Evolutionary conservation across 768 basidiomycete genomes (phyloP).

Genomic region (Suillus occidentalis): DNA sequence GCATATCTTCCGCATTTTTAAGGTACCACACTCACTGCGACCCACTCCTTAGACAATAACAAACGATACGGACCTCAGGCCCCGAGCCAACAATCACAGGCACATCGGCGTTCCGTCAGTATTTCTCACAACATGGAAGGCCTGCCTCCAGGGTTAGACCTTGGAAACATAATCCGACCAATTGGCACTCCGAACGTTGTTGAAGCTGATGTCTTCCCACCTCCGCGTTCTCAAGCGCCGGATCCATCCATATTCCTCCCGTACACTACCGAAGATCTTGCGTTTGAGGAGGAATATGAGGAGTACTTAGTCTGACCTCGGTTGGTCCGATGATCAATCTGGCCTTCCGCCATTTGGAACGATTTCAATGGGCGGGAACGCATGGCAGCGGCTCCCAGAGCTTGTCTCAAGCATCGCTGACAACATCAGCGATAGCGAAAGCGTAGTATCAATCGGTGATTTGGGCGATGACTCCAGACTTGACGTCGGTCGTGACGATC

Average conservation of each 20-base stretch:
- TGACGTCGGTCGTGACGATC: constrained; percentile 59
- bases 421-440: constrained; percentile 92
- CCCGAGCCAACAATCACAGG: constrained; percentile 48
- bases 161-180: constrained; percentile 73
- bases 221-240: constrained; percentile 81
- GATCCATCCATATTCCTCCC: constrained; percentile 84
- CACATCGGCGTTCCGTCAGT: constrained; percentile 80
- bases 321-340: constrained; percentile 62
- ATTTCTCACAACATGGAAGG: constrained; percentile 82
- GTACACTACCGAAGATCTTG: constrained; percentile 90
- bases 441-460: constrained; percentile 87
- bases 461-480: constrained; percentile 77
- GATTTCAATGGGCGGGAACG: constrained; percentile 40
- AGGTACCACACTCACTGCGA: constrained; percentile 11
- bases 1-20: constrained; percentile 28
- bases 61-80: constrained; percentile 78
- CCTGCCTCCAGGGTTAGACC: constrained; percentile 69
- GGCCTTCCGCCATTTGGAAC: constrained; percentile 40
- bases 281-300: constrained; percentile 96
- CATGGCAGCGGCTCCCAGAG: constrained; percentile 83
- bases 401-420: constrained; percentile 82
- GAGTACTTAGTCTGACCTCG: constrained; percentile 90
- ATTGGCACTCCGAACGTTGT: constrained; percentile 73
- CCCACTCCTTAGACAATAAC: constrained; percentile 67
- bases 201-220: constrained; percentile 94